Evolutionary conservation across 2,329 filamentous ascomycete genomes (phyloP), one percentile per base, ranked within the genome.

Genomic region (Stachybotrys chartarum): DNA sequence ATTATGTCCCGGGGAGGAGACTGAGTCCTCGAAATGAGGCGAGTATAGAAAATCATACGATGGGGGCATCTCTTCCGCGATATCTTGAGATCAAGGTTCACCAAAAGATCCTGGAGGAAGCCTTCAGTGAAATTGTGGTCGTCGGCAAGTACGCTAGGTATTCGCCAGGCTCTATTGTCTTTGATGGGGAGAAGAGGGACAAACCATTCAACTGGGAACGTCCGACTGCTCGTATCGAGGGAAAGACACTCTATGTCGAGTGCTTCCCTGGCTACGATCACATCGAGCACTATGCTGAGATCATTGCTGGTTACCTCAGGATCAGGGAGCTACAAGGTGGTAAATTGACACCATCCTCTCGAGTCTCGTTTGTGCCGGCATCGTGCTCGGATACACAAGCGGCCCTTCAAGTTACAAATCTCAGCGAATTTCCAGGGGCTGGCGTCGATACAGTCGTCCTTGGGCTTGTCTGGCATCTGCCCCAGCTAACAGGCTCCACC

Each of bases 121-220:
- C 32, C 8, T 52, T 42, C 50, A 16, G 44, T 6, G 50, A 39
- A 18, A 52, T 52, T 18, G 32, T 52, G 16, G 50, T 52, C 24
- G 7, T 11, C n/a, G 50, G 50, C 7, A 7, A 6, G 8, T 52
- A 52, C 32, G 3, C 50, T 18, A 10, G 50, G 3, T 52, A 52
- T 17, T 52, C 50, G 6, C 14, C 50, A 4, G 32, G 35, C 24
- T 39, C 30, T 24, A 44, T 52, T 11, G 32, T 16, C 3, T 52
- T 52, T 24, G 50, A 52, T 44, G 50, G 50, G 24, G 50, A 52
- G 32, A 52, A 52, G 32, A 52, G 50, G 18, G 50, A 52, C 32
- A 52, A 52, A 16, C 50, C 50, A 12, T 52, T 52, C 50, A 52
- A 52, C 18, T 52, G 50, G 50, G 50, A 52, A 44, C 50, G 50